These are phyloP conservation scores for Musa acuminata DNA, from an alignment of 176 grass and related monocot species.

Conservation along the genomic window DNA sequence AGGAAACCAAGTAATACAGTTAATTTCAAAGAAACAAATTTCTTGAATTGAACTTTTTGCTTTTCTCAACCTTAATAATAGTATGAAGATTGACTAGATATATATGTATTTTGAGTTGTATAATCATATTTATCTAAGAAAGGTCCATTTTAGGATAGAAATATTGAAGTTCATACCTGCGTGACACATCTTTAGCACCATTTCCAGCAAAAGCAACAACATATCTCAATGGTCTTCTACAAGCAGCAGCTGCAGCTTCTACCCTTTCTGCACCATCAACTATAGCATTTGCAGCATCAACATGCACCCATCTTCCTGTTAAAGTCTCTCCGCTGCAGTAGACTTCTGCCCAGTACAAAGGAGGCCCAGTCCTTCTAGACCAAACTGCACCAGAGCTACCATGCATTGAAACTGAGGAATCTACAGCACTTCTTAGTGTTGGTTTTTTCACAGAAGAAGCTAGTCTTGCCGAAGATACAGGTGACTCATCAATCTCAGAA, in stretches of 20 bases:
- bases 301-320: conserved; percentile 82
- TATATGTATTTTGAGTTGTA: no score
- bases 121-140: no score
- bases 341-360: conserved; percentile 70
- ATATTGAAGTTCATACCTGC: conserved; percentile 42
- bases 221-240: conserved; percentile 77
- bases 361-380: conserved; percentile 58
- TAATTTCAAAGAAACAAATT: no score
- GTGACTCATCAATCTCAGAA: conserved; percentile 22
- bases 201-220: conserved; percentile 79
- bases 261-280: conserved; percentile 70
- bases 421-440: conserved; percentile 28
- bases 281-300: conserved; percentile 80
- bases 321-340: conserved; percentile 60
- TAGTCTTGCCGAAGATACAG: conserved; percentile 18
- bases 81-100: not conserved
- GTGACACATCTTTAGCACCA: conserved; percentile 95
- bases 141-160: not conserved
- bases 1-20: no score
- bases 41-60: no score
- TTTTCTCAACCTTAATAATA: not conserved
- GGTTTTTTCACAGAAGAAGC: conserved; percentile 34
- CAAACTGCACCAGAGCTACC: conserved; percentile 53
- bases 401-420: conserved; percentile 23
- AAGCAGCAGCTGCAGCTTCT: conserved; percentile 71